Evolutionary conservation across 768 basidiomycete genomes (phyloP).

Genomic region (Galerina sulciceps): DNA sequence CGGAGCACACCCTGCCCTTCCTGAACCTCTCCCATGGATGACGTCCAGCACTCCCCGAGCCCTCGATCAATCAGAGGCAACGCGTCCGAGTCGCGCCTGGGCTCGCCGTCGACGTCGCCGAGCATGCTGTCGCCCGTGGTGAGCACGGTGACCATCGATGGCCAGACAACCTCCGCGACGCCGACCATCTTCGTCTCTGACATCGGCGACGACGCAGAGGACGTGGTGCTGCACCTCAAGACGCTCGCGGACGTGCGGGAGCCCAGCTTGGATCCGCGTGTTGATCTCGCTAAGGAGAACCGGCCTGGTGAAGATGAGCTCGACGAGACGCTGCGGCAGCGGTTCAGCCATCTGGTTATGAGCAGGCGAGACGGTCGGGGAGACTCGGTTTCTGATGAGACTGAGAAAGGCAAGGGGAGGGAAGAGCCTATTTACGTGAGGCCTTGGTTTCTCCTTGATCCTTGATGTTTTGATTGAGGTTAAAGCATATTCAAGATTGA

Average conservation of each 20-base stretch:
- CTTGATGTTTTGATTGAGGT: neutral
- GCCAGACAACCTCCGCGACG: constrained; percentile 23
- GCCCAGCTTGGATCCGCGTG: constrained; percentile 40
- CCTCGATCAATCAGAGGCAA: neutral
- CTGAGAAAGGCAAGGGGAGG: constrained; percentile 14
- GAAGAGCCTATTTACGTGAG: constrained; percentile 25
- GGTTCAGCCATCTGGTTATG: constrained; percentile 35
- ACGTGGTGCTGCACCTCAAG: constrained; percentile 24
- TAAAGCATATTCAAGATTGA: constrained; percentile 21
- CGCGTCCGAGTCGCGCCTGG: neutral
- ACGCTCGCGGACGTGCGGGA: constrained; percentile 34
- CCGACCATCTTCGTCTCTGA: constrained; percentile 18
- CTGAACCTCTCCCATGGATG: too few species aligned
- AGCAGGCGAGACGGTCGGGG: constrained; percentile 2
- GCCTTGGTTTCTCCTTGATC: constrained; percentile 2
- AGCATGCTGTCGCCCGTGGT: neutral
- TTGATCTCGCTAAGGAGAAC: constrained; percentile 29
- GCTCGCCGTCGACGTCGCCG: neutral
- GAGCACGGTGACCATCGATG: constrained; percentile 1
- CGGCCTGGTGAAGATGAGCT: constrained; percentile 33
- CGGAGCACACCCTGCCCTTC: too few species aligned
- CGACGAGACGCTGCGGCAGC: constrained; percentile 35
- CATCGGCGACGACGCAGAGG: constrained; percentile 15
- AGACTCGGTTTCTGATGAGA: constrained; percentile 6
- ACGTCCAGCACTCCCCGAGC: too few species aligned